These are phyloP conservation scores for Komagataella mondaviorum DNA, from an alignment of 805 yeast species.

Conservation along the genomic window DNA sequence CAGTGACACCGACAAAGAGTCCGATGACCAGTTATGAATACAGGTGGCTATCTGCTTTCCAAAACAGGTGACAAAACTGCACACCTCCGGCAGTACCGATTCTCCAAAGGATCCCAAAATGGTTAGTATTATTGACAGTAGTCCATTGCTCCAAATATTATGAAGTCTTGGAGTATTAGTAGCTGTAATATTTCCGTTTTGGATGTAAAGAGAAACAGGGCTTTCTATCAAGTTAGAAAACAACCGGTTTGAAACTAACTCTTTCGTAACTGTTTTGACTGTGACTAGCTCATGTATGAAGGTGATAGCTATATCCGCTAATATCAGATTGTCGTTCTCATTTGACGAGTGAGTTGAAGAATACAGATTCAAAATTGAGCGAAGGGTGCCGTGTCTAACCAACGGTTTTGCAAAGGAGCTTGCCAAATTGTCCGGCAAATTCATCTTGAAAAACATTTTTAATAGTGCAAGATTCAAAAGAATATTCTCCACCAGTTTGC, in stretches of 20 bases:
- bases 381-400: slow-evolving; percentile 44
- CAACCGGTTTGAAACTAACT: slow-evolving; percentile 49
- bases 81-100: slow-evolving; percentile 47
- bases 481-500: slow-evolving; percentile 50
- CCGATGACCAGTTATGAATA: slow-evolving; percentile 55
- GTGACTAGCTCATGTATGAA: slow-evolving; percentile 58
- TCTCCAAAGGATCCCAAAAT: slow-evolving; percentile 52
- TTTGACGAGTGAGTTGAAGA: slow-evolving; percentile 52
- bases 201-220: slow-evolving; percentile 53
- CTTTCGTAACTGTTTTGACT: slow-evolving; percentile 50
- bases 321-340: slow-evolving; percentile 40
- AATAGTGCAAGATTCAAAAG: slow-evolving; percentile 50
- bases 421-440: slow-evolving; percentile 32
- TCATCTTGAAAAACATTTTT: slow-evolving; percentile 37
- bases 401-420: slow-evolving; percentile 37
- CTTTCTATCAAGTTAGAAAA: slow-evolving; percentile 61
- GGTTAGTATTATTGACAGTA: slow-evolving; percentile 52
- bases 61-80: slow-evolving; percentile 50
- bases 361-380: slow-evolving; percentile 49
- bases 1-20: slow-evolving; percentile 33
- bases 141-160: slow-evolving; percentile 76
- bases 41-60: slow-evolving; percentile 52
- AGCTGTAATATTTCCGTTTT: slow-evolving; percentile 41
- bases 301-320: slow-evolving; percentile 60
- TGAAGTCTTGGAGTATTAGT: slow-evolving; percentile 49